phyloP scores from a whole-genome alignment of 2,329 filamentous ascomycete species.

The Fusarium liriodendri region DNA sequence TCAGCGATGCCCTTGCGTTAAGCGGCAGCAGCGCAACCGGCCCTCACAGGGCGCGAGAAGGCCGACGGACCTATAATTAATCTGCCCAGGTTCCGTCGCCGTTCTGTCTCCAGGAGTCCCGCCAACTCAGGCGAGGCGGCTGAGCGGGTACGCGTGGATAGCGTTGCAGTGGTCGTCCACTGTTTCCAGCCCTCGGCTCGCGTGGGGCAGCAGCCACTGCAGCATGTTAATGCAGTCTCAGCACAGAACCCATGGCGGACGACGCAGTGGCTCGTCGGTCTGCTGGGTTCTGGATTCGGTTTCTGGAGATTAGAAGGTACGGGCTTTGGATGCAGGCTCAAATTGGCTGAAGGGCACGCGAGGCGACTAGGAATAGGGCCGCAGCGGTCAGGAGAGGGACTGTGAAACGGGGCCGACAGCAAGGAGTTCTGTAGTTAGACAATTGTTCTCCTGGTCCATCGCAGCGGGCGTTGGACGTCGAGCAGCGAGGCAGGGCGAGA shows the following conservation, averaged over 20 bases:
- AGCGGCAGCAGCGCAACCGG: conserved; percentile 11
- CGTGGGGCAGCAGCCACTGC: conserved; percentile 26
- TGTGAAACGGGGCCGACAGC: conserved; percentile 16
- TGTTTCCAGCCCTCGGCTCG: conserved; percentile 19
- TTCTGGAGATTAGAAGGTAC: conserved; percentile 4
- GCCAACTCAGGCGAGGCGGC: conserved; percentile 31
- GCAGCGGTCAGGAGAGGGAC: conserved; percentile 4
- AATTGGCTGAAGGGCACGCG: conserved; percentile 36
- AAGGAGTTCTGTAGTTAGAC: conserved; percentile 12
- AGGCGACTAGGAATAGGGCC: conserved; percentile 13
- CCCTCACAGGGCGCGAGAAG: conserved; percentile 13
- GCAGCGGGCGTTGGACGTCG: not conserved
- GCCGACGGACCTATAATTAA: conserved; percentile 39
- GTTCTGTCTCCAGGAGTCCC: conserved; percentile 6
- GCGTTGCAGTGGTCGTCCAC: conserved; percentile 12
- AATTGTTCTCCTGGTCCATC: not conserved
- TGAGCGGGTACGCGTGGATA: conserved; percentile 30
- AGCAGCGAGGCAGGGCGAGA: conserved; percentile 20
- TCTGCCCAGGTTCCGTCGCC: conserved; percentile 32
- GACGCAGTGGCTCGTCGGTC: conserved; percentile 19
- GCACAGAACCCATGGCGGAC: conserved; percentile 3
- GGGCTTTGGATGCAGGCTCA: conserved; percentile 16
- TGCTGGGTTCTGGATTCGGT: conserved; percentile 24
- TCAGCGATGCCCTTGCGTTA: conserved; percentile 24
- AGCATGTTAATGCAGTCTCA: conserved; percentile 6